These are phyloP conservation scores for Xylaria sp. DNA, from an alignment of 2,329 filamentous ascomycete genomes.

Conservation along the genomic window DNA sequence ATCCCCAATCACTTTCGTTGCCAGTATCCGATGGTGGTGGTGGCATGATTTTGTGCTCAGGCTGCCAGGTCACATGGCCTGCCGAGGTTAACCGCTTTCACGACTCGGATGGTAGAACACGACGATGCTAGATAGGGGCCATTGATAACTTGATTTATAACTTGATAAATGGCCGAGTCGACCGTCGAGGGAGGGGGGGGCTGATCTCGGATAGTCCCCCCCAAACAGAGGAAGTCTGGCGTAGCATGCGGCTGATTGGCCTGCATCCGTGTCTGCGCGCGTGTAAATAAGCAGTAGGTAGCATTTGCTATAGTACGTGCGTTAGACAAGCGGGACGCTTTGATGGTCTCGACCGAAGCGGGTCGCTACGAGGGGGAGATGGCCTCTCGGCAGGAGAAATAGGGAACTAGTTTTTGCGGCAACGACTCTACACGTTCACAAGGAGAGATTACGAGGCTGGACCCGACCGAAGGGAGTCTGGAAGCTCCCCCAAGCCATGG, in stretches of 20 bases:
- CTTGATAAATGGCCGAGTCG: constrained; percentile 14
- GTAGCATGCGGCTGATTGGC: constrained; percentile 30
- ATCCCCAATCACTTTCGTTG: constrained; percentile 14
- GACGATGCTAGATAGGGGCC: constrained; percentile 6
- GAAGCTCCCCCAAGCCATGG: background rate
- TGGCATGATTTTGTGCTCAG: constrained; percentile 20
- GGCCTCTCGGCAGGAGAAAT: constrained; percentile 18
- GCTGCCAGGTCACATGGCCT: constrained; percentile 1
- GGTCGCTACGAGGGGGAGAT: constrained; percentile 3
- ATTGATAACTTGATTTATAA: constrained; percentile 1
- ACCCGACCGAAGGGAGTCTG: background rate
- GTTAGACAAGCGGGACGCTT: constrained; percentile 21
- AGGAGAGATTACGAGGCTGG: constrained; percentile 12
- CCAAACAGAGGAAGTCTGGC: constrained; percentile 9
- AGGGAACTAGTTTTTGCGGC: background rate
- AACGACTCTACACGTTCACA: background rate
- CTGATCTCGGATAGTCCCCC: constrained; percentile 19
- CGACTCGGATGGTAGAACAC: background rate
- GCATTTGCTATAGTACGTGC: constrained; percentile 17
- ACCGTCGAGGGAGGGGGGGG: constrained; percentile 14
- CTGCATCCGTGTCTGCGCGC: constrained; percentile 18
- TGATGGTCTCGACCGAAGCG: constrained; percentile 31
- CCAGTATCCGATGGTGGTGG: constrained; percentile 5
- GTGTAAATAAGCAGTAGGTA: constrained; percentile 11
- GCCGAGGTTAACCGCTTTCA: constrained; percentile 10